Evolutionary conservation across 2,329 filamentous ascomycete species (phyloP).

Genomic region (Scedosporium apiospermum): DNA sequence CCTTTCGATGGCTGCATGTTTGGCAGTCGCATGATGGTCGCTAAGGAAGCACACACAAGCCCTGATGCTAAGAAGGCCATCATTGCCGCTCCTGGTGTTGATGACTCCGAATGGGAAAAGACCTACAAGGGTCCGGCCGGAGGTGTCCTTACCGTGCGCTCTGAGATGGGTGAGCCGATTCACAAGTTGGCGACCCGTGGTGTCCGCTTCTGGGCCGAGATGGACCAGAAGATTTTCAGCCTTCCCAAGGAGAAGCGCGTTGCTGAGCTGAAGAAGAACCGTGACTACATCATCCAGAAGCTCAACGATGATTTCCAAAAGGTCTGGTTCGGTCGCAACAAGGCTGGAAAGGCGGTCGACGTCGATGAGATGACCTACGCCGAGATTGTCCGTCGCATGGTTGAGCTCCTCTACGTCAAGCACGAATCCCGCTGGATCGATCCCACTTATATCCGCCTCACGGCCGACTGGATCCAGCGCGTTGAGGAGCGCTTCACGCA

Average conservation of each 20-base stretch:
- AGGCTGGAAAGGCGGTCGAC: constrained; percentile 69
- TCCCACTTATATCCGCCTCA: constrained; percentile 68
- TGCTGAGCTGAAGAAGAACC: constrained; percentile 77
- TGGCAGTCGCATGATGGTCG: constrained; percentile 89
- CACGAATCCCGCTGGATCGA: constrained; percentile 91
- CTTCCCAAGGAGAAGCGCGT: constrained; percentile 91
- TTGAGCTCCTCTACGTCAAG: constrained; percentile 84
- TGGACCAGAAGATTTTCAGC: constrained; percentile 97
- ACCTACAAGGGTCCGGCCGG: constrained; percentile 87
- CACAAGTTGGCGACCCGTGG: constrained; percentile 97
- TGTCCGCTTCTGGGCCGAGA: constrained; percentile 95
- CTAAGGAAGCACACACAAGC: constrained; percentile 85
- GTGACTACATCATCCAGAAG: constrained; percentile 88
- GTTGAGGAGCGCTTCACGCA: constrained; percentile 91
- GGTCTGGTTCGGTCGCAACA: constrained; percentile 89
- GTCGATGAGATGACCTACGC: constrained; percentile 94
- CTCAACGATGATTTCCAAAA: constrained; percentile 95
- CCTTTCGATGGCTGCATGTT: constrained; percentile 89
- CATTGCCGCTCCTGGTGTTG: constrained; percentile 72
- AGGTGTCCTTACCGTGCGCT: constrained; percentile 91
- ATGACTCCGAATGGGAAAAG: constrained; percentile 80
- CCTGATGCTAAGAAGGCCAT: constrained; percentile 84
- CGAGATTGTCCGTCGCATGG: constrained; percentile 77
- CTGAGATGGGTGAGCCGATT: constrained; percentile 98
- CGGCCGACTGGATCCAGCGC: constrained; percentile 91